Conservation (phyloP, 345 rosid species). For the Leavenworthia alabamica region DNA sequence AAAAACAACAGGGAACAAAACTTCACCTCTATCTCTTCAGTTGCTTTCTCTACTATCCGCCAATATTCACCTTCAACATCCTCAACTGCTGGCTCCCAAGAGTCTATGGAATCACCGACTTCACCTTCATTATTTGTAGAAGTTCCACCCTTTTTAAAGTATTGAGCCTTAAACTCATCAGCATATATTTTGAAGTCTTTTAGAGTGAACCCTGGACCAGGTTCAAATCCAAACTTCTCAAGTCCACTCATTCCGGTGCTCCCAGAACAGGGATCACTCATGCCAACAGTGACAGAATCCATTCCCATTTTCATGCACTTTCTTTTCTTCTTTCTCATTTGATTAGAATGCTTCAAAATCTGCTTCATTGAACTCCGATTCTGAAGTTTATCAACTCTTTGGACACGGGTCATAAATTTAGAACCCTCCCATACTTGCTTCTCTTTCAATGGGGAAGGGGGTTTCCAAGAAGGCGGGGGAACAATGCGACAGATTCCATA, state of each 20-base stretch:
- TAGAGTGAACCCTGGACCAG: conserved; percentile 84
- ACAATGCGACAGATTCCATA: conserved; percentile 97
- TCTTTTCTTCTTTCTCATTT: conserved; percentile 67
- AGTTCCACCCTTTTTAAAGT: conserved; percentile 49
- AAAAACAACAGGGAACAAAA: not conserved
- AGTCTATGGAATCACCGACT: conserved; percentile 21
- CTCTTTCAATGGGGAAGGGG: conserved; percentile 83
- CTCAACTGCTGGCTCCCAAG: conserved; percentile 58
- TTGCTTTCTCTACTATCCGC: conserved; percentile 94
- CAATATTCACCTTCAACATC: conserved; percentile 95
- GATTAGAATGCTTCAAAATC: conserved; percentile 43
- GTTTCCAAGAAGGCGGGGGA: conserved; percentile 96
- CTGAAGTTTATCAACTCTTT: conserved; percentile 95
- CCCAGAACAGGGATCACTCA: conserved; percentile 32
- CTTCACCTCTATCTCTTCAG: conserved; percentile 86
- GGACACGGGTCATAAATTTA: conserved; percentile 81
- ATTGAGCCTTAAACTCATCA: conserved; percentile 76
- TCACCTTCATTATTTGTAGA: conserved; percentile 29
- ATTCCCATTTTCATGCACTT: conserved; percentile 56
- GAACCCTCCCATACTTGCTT: conserved; percentile 71
- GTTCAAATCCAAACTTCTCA: conserved; percentile 90
- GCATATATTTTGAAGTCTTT: conserved; percentile 76
- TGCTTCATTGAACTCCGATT: conserved; percentile 77
- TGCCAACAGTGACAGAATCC: conserved; percentile 42
- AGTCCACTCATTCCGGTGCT: conserved; percentile 45